Base-by-base conservation (phyloP, 441 rosid species). In the Omphalea diandra region DNA sequence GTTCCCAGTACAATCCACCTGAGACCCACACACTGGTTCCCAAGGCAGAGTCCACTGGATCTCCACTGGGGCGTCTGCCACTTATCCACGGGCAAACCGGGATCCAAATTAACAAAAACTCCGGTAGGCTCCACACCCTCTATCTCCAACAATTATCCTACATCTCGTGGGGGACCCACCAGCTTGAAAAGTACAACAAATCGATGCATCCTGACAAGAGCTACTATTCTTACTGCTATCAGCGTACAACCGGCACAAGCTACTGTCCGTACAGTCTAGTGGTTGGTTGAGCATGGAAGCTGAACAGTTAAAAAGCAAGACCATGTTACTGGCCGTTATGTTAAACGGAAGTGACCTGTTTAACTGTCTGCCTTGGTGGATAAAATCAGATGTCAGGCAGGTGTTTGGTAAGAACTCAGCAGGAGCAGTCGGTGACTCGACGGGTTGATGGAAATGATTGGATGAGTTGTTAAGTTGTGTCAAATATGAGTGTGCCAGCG, bases 11-110 rank as follows among this genome's bases (percentile, higher is more conserved):
- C 92, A 87, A 26, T 84, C 90, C 38, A 24, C 67, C 60, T 65
- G 84, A 7, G 80, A 54, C 32, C 38, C 31, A 17, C 93, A 87
- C 22, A 69, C 4, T 0, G 85, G 88, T 46, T 83, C 87, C 59
- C 27, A 67, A 0, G 91, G 91, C 27, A 71, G 57, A 57, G 10
- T 74, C 90, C 93, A 88, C 71, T 84, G 72, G 22, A 88, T 72
- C 78, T 81, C 88, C 76, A 88, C 36, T 1, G 93, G 88, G 35
- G 73, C 50, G 0, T n/a, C n/a, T 86, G 82, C 93, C 93, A 88
- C 65, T 14, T 65, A 46, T 49, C 62, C 46, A 80, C 83, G 1
- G 88, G 84, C 68, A 32, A 60, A 7, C 1, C 35, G 26, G 73
- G 0, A 31, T 83, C 55, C 73, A 86, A 67, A 73, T 80, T 77